Base-by-base conservation (phyloP, 2,329 filamentous ascomycete genomes). In the Colletotrichum camelliae region DNA sequence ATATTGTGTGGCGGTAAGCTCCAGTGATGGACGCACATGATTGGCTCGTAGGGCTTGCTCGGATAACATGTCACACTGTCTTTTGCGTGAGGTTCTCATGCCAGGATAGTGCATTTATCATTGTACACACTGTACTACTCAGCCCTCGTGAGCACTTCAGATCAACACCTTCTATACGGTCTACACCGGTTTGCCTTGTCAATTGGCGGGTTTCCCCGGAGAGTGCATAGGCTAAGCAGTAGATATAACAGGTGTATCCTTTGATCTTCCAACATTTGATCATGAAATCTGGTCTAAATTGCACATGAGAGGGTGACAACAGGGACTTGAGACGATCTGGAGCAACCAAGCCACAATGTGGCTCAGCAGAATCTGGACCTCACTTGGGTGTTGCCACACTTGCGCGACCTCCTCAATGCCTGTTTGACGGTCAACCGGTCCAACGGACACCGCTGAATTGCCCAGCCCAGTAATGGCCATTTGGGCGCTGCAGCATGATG, bases 401-500 rank as follows among this genome's bases (percentile, higher is more conserved):
- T 52, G n/a, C 10, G 43, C 43, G 43, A n/a, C 13, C 43, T 52
- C 43, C 13, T 21, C 43, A 24, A 52, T 13, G 43, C 10, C 10
- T 13, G 43, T 29, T 58, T 31, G 27, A 10, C 12, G 7, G 48
- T n/a, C 58, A 48, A n/a, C 27, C 13, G 48, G 35, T 52, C n/a
- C n/a, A 52, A 57, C 35, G 29, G 33, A 31, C 60, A 13, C 39
- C 58, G 57, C 57, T 69, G 66, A 62, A 43, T 18, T 39, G 27
- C 61, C 65, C 37, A 72, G 27, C 61, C 65, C 37, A 72, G 61
- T 70, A 39, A 33, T 64, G 67, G 33, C 67, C 67, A 33, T 58
- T n/a, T 37, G 72, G 39, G n/a, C 67, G 48, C 67, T 71, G 48
- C 67, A 60, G 72, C 72, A 71, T 71, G 60, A 71, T 65, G 58